Evolutionary conservation across 371 early-diverging fungal species (phyloP), one percentile per base, ranked within the genome.

Genomic region (Polyrhizophydium stewartii): DNA sequence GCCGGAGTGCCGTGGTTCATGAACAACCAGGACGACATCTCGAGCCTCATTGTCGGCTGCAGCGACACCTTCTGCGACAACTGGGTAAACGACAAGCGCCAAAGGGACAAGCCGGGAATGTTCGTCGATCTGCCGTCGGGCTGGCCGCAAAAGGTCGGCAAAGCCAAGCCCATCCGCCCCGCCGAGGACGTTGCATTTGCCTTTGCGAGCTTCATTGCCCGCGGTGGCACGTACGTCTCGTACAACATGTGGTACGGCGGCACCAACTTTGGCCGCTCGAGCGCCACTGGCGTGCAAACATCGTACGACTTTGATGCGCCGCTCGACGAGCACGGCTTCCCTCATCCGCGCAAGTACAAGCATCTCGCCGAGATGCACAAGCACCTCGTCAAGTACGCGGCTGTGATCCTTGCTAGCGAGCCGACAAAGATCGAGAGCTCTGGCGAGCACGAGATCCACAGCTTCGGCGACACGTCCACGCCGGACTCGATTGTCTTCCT

Each of bases 191-290:
- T 80, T 6, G 74, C 84, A 2, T 79, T 69, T 55, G 64, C 80
- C 2, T 63, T 72, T 2, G 79, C 82, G 7, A 59, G 74, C 35
- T 83, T 75, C 63, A 71, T 75, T 64, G 77, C 80, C 1, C 33
- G 63, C 10, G 82, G 84, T 32, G 84, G 84, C 45, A 73, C 77
- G 0, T 81, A 78, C 57, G 65, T 74, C 32, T 64, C 71, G 3
- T 81, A 83, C 59, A 81, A 83, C 65, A 81, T 83, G 70, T 83
- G 73, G 67, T 79, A 81, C 51, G 84, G 84, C 22, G 84, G 84
- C 12, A 81, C 84, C 13, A 83, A 83, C 60, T 83, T 81, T 65
- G 82, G 78, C 7, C 35, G 69, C 63, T 32, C 62, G 76, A 31
- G 76, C 63, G 27, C 64, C 28, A 1, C 71, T 69, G 22, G 65